These are phyloP conservation scores for Circinella minor DNA, from an alignment of 371 early-diverging fungal genomes.

Conservation along the genomic window DNA sequence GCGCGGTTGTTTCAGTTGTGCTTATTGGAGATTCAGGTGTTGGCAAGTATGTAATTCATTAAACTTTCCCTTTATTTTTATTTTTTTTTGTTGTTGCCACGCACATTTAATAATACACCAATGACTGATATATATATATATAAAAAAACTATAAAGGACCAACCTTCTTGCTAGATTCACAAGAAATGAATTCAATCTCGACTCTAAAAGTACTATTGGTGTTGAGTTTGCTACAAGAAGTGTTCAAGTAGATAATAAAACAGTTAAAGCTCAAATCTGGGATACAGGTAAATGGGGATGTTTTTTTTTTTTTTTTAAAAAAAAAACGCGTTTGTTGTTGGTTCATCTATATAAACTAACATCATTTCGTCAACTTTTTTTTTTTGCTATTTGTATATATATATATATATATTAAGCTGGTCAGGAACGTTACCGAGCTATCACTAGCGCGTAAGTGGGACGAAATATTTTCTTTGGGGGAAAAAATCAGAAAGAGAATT, in stretches of 20 bases:
- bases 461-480: neutral
- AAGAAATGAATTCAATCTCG: constrained; percentile 96
- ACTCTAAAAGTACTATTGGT: constrained; percentile 99
- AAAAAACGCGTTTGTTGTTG: neutral
- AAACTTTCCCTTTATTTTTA: neutral
- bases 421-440: constrained; percentile 90
- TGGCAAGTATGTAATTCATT: constrained; percentile 73
- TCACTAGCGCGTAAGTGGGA: constrained; percentile 83
- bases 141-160: constrained; percentile 50
- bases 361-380: neutral
- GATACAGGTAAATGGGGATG: constrained; percentile 70
- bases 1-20: constrained; percentile 78
- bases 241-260: constrained; percentile 96
- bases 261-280: constrained; percentile 99
- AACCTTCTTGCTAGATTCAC: constrained; percentile 98
- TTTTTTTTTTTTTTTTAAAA: no score
- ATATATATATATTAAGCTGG: no score
- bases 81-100: neutral
- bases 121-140: no score
- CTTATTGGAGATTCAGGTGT: constrained; percentile 99
- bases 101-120: neutral
- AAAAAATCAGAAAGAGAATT: neutral
- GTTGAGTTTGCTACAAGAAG: constrained; percentile 99
- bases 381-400: neutral
- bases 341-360: neutral